Evolutionary conservation across 305 asterid species (phyloP), one percentile per base, ranked within the genome.

Genomic region (Nicotiana rustica): DNA sequence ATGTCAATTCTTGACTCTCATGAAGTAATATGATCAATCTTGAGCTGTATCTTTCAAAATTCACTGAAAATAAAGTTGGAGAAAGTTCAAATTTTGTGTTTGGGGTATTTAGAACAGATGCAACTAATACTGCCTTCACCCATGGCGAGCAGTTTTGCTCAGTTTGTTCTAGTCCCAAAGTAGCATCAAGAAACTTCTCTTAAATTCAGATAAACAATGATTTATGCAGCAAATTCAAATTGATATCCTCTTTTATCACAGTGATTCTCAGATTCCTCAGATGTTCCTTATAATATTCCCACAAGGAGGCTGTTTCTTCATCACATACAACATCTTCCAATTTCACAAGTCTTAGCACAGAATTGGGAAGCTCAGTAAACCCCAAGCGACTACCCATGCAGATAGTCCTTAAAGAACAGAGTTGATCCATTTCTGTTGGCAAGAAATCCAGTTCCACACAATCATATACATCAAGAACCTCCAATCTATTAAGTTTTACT

Each of bases 211-310:
- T 4, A 49, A 49, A 38, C n/a, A 8, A 73, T 65, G 61, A 82
- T 4, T 49, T 84, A 36, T 86, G 87, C 67, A 87, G 89, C 89
- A 86, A 86, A 67, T 81, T 82, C 52, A 87, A 77, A 75, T 87
- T 87, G 49, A 47, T 14, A 49, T 84, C 86, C 69, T 87, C 89
- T 59, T 82, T 83, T 55, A 68, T 17, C 66, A 87, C 85, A 14
- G 31, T 36, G 35, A 87, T 85, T 56, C 79, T 70, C 79, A 87
- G 47, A 71, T 68, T 77, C 80, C 25, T 83, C 55, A 70, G 57
- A 68, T 73, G 29, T 19, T 47, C 55, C 29, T 38, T 60, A 47
- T 52, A 76, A 12, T 6, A 6, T 1, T 83, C 76, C 89, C 87
- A 87, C n/a, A 55, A 35, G 8, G 8, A 62, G 36, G 83, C 70